phyloP scores from a whole-genome alignment of 805 yeast genomes.

The Lipomyces japonicus region DNA sequence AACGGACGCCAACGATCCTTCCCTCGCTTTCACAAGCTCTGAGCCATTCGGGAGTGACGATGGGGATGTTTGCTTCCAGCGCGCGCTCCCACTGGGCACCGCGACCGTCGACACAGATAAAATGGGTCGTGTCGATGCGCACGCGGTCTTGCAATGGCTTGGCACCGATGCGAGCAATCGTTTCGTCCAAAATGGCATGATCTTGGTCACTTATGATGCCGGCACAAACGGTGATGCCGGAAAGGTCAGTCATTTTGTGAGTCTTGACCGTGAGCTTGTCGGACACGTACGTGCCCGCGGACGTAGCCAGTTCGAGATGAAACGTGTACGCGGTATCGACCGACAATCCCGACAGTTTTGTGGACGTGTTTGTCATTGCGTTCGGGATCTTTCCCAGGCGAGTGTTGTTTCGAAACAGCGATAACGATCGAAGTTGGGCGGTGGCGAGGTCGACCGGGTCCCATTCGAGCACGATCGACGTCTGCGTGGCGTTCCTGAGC shows the following conservation, averaged over 20 bases:
- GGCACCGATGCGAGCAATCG: conserved; percentile 74
- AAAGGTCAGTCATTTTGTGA: conserved; percentile 92
- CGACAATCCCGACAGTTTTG: conserved; percentile 87
- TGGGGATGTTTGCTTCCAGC: conserved; percentile 78
- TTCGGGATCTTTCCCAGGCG: conserved; percentile 80
- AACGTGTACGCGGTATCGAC: conserved; percentile 78
- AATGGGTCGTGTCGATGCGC: conserved; percentile 90
- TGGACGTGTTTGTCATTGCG: conserved; percentile 71
- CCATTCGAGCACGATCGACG: conserved; percentile 94
- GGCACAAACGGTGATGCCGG: conserved; percentile 86
- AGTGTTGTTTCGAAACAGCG: conserved; percentile 63
- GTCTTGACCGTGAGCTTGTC: conserved; percentile 68
- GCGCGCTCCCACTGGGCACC: conserved; percentile 81
- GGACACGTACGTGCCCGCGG: conserved; percentile 81
- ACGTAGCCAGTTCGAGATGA: conserved; percentile 75
- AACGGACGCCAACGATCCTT: conserved; percentile 87
- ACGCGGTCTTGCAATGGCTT: conserved; percentile 70
- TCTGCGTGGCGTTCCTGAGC: conserved; percentile 80
- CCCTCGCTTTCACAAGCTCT: conserved; percentile 88
- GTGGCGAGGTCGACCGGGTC: conserved; percentile 80
- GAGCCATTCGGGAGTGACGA: conserved; percentile 95
- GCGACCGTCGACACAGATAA: conserved; percentile 64
- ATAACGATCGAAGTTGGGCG: conserved; percentile 68
- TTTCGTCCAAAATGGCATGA: conserved; percentile 54
- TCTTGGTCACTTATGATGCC: conserved; percentile 61